These are phyloP conservation scores for Lepidium africanum DNA, from an alignment of 345 rosid genomes.

Conservation along the genomic window DNA sequence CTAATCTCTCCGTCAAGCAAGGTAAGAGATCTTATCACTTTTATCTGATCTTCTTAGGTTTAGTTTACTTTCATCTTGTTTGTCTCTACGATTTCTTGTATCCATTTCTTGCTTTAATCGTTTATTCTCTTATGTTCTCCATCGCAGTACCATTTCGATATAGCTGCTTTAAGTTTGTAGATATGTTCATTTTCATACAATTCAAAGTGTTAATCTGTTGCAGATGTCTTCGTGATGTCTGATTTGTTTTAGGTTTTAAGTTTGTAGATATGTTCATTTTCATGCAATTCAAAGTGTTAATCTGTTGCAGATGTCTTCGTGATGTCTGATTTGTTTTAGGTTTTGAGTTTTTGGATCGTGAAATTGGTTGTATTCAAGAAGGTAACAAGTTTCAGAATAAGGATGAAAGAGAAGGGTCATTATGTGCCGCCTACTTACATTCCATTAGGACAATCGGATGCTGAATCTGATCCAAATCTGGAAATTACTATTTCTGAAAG, in stretches of 20 bases:
- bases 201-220: not conserved
- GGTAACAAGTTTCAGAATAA: not conserved
- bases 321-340: too few relatives aligned
- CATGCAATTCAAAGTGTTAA: too few relatives aligned
- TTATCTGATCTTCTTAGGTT: not conserved
- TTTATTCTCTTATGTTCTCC: not conserved
- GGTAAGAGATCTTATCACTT: not conserved
- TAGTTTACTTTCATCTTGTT: not conserved
- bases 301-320: too few relatives aligned
- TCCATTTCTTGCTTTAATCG: not conserved
- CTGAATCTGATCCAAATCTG: constrained; percentile 33
- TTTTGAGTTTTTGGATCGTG: not conserved
- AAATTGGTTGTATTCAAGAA: not conserved
- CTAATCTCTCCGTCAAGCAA: constrained; percentile 17
- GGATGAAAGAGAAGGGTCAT: constrained; percentile 47
- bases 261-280: too few relatives aligned
- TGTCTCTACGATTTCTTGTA: not conserved
- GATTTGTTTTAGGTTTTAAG: not conserved
- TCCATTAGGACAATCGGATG: constrained; percentile 61
- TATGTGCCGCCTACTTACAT: constrained; percentile 81
- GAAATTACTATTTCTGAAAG: constrained; percentile 10
- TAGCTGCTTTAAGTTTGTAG: not conserved
- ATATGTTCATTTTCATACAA: not conserved
- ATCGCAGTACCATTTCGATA: not conserved
- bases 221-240: not conserved